Evolutionary conservation across 2,329 filamentous ascomycete genomes (phyloP).

Genomic region (Pseudopithomyces chartarum): DNA sequence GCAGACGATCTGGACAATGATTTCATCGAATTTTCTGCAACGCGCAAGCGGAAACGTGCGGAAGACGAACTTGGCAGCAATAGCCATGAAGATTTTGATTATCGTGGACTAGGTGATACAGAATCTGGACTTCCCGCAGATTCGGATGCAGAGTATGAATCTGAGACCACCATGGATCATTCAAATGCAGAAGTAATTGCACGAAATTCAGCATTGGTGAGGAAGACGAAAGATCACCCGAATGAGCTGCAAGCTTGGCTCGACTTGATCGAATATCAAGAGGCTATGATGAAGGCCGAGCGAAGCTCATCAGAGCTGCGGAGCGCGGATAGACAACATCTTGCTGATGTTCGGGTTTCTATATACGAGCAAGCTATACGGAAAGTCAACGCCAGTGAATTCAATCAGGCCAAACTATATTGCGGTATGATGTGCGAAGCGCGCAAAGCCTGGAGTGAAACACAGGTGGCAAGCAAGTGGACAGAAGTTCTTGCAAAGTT

Average conservation of each 20-base stretch:
- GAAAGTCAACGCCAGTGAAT: constrained; percentile 52
- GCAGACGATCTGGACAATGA: constrained; percentile 22
- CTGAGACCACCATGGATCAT: constrained; percentile 20
- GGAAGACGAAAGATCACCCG: constrained; percentile 68
- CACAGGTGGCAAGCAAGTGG: constrained; percentile 69
- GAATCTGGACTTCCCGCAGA: constrained; percentile 28
- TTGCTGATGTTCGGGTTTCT: constrained; percentile 78
- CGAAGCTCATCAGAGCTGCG: constrained; percentile 54
- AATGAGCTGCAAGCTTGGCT: constrained; percentile 75
- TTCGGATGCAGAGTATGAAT: constrained; percentile 44
- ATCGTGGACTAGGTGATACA: constrained; percentile 41
- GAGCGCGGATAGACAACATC: constrained; percentile 67
- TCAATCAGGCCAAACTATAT: constrained; percentile 64
- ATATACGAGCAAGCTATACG: constrained; percentile 78
- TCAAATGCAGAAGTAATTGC: constrained; percentile 47
- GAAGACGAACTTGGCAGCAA: constrained; percentile 16
- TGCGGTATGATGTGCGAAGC: constrained; percentile 76
- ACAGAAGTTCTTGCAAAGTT: constrained; percentile 61
- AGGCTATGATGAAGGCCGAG: constrained; percentile 63
- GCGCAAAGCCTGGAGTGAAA: constrained; percentile 71
- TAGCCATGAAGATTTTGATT: constrained; percentile 29
- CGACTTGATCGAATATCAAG: constrained; percentile 78
- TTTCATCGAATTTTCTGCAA: constrained; percentile 34
- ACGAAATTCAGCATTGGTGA: constrained; percentile 66
- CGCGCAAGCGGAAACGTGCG: constrained; percentile 26